Base-by-base conservation (phyloP, 192 early-diverging fungal species). In the Coemansia sp. region DNA sequence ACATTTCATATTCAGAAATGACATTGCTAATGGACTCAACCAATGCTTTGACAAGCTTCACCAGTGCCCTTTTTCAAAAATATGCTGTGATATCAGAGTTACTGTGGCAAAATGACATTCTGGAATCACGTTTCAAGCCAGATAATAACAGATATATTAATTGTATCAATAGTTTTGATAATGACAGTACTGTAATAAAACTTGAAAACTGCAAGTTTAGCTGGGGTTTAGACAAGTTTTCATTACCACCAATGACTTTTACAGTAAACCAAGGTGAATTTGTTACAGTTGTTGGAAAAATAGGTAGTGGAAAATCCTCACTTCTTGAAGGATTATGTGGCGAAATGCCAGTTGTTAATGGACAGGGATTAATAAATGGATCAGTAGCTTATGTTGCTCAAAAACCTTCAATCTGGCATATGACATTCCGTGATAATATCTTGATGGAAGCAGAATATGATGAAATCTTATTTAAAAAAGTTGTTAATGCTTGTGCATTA, bases 321-420 rank as follows among this genome's bases (percentile, higher is more conserved):
- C 55, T 86, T n/a, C 34, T 83, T 18, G 77, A 75, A 9, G 81
- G 81, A n/a, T 61, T 86, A 15, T 72, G 81, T 44, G 77, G 80
- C 3, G 95, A 98, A 70, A 95, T 94, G 88, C 86, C 90, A 53
- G 80, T 85, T 60, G 44, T 73, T 10, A 55, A 42, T n/a, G 92
- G 91, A 9, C 69, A 81, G 2, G 91, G 91, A 4, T 71, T 57
- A 33, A 61, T 94, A 14, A 80, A 86, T 48, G 91, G 91, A 1
- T 57, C 59, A 0, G 64, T 71, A 59, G 65, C 60, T 3, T 78
- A 71, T 49, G 67, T 67, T 1, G 48, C 55, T 48, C 74, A 78
- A 34, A 55, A 62, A 37, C 67, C 78, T 4, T 76, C 66, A 59
- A 73, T 80, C 27, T 61, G 70, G 73, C 66, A 69, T 51, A 68